Percentiles rank a stretch among this genome's conserved stretches.
These are phyloP conservation scores for Aureobasidium sp. DNA, from an alignment of 2,329 filamentous ascomycete species.

Conservation along the genomic window DNA sequence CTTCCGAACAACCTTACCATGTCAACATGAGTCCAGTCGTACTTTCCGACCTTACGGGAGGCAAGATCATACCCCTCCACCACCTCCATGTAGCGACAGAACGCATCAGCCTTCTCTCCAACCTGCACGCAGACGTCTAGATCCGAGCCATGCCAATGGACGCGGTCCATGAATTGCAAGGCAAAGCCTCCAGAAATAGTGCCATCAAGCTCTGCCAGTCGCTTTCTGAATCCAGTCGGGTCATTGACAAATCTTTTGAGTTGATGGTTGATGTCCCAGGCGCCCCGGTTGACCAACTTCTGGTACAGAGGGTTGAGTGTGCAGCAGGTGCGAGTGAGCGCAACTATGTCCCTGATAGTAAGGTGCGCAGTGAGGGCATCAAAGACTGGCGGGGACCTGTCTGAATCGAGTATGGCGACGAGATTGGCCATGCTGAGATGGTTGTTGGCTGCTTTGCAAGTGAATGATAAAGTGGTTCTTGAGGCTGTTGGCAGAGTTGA, in stretches of 20 bases:
- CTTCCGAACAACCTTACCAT: background rate
- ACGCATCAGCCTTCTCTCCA: background rate
- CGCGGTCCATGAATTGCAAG: constrained; percentile 3
- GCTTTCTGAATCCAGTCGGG: background rate
- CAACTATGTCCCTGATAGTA: background rate
- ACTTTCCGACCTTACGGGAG: constrained; percentile 4
- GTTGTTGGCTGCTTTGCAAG: background rate
- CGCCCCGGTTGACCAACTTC: background rate
- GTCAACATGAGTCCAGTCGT: constrained; percentile 1
- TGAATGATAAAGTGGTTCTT: background rate
- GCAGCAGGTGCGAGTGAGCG: constrained; percentile 1
- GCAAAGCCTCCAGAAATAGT: constrained; percentile 13
- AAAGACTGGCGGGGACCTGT: background rate
- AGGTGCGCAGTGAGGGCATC: background rate
- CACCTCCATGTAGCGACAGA: constrained; percentile 6
- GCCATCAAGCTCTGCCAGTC: background rate
- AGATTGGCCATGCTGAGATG: background rate
- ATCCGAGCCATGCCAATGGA: background rate
- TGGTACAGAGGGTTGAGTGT: background rate
- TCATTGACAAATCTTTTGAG: background rate
- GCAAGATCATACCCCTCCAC: constrained; percentile 11
- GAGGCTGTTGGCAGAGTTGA: background rate
- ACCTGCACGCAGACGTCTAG: constrained; percentile 6
- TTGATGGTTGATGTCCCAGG: constrained; percentile 1
- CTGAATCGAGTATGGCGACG: background rate